Conservation (phyloP, 306 rosid genomes). For the Pterocarpus macrocarpus region DNA sequence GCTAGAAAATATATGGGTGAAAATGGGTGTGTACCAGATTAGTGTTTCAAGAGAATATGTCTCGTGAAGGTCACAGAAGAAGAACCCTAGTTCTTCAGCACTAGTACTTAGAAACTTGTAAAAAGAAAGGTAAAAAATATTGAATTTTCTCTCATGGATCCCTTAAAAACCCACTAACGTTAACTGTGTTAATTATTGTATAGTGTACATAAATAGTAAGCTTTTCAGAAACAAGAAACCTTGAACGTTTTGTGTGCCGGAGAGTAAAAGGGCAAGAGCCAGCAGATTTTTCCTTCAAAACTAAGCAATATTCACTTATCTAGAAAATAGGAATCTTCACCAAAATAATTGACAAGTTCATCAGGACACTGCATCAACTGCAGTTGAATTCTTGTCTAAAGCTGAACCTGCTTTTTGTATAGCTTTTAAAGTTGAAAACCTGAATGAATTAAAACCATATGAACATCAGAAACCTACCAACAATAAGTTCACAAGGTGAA, state of each 20-base stretch:
- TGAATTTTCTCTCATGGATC: background rate
- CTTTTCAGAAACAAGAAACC: slow-evolving; percentile 39
- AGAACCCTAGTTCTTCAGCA: slow-evolving; percentile 13
- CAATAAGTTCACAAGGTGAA: slow-evolving; percentile 14
- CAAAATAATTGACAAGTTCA: slow-evolving; percentile 62
- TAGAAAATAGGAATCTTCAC: slow-evolving; percentile 53
- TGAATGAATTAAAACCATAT: slow-evolving; percentile 37
- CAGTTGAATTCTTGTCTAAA: slow-evolving; percentile 46
- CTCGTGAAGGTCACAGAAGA: background rate
- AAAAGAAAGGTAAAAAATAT: background rate
- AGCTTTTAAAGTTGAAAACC: slow-evolving; percentile 40
- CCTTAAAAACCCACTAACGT: slow-evolving; percentile 13
- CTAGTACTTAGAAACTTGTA: background rate
- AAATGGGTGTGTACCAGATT: background rate
- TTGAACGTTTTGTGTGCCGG: slow-evolving; percentile 8
- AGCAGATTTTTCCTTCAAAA: slow-evolving; percentile 44
- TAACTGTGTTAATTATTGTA: slow-evolving; percentile 2
- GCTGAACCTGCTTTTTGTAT: slow-evolving; percentile 47
- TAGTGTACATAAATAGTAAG: slow-evolving; percentile 7
- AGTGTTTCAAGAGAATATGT: slow-evolving; percentile 14
- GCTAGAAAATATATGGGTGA: background rate
- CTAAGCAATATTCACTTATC: slow-evolving; percentile 40
- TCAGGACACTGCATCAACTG: slow-evolving; percentile 49
- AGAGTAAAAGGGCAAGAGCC: slow-evolving; percentile 17
- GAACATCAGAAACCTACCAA: slow-evolving; percentile 43